Conservation (phyloP, 2,329 filamentous ascomycete species). For the Pseudohalonectria lignicola region DNA sequence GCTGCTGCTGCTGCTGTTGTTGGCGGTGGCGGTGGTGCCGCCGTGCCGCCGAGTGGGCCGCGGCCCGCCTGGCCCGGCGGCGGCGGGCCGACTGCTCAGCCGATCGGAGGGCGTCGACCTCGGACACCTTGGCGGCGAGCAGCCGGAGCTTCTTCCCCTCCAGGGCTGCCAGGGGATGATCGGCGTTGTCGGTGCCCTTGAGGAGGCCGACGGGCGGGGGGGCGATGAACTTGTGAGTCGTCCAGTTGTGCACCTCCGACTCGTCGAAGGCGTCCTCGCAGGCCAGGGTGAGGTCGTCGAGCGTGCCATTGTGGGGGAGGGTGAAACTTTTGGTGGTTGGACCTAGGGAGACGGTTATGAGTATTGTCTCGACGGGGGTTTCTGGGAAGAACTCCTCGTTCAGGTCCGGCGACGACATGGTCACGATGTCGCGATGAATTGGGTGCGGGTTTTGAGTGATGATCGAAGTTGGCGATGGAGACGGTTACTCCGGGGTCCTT, state of each 20-base stretch:
- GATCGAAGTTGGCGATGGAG: neutral
- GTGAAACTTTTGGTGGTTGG: conserved; percentile 9
- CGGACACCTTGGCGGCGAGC: conserved; percentile 14
- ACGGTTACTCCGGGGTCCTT: no score
- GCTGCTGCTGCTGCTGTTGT: conserved; percentile 4
- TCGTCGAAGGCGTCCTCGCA: conserved; percentile 9
- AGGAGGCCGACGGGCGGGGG: conserved; percentile 14
- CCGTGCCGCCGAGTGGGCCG: conserved; percentile 3
- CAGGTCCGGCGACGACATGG: no score
- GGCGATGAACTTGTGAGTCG: conserved; percentile 14
- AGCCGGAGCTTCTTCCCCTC: conserved; percentile 15
- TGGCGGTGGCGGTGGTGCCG: conserved; percentile 4
- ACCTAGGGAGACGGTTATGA: conserved; percentile 10
- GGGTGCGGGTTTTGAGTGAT: neutral
- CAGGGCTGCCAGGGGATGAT: conserved; percentile 12
- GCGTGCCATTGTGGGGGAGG: conserved; percentile 8
- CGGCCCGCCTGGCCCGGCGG: neutral
- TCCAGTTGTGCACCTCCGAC: conserved; percentile 7
- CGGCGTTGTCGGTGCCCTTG: conserved; percentile 12
- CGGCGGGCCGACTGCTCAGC: conserved; percentile 8
- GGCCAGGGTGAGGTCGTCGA: conserved; percentile 13
- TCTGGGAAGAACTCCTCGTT: no score
- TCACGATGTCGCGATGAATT: neutral
- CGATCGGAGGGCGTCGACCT: conserved; percentile 12
- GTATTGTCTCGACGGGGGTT: conserved; percentile 4